Conservation (phyloP, 164 flowering plant genomes). For the Saururus chinensis region DNA sequence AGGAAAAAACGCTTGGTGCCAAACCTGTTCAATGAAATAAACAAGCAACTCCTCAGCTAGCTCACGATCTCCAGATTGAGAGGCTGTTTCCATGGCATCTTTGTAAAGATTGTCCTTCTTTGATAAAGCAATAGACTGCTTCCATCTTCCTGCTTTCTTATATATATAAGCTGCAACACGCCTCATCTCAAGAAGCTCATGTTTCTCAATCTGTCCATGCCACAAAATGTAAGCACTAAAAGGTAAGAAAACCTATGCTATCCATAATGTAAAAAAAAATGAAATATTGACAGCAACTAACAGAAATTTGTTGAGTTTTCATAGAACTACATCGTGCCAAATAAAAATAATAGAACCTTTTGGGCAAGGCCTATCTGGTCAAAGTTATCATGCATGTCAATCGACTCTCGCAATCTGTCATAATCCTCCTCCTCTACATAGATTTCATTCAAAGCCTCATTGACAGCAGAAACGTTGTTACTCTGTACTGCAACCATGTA, state of each 20-base stretch:
- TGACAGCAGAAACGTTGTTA: slow-evolving; percentile 89
- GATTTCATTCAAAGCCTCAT: slow-evolving; percentile 87
- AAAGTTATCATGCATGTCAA: slow-evolving; percentile 89
- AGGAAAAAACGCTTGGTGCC: background rate
- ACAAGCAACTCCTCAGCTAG: slow-evolving; percentile 92
- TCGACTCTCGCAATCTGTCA: slow-evolving; percentile 93
- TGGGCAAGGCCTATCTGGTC: slow-evolving; percentile 98
- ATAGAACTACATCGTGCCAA: too few relatives aligned
- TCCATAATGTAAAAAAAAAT: slow-evolving; percentile 33
- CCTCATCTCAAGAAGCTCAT: slow-evolving; percentile 98
- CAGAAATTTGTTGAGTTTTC: too few relatives aligned
- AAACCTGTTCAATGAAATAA: slow-evolving; percentile 92
- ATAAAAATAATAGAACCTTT: slow-evolving; percentile 37
- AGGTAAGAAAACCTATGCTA: background rate
- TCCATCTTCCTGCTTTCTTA: slow-evolving; percentile 98
- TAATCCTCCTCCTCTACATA: slow-evolving; percentile 93
- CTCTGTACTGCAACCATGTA: slow-evolving; percentile 99
- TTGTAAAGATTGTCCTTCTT: slow-evolving; percentile 92
- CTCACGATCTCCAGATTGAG: slow-evolving; percentile 94
- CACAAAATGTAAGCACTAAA: background rate
- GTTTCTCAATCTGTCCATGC: slow-evolving; percentile 84
- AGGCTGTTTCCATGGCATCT: slow-evolving; percentile 96
- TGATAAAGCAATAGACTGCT: slow-evolving; percentile 91
- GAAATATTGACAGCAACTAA: too few relatives aligned
- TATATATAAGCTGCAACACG: slow-evolving; percentile 97